Percentiles rank a stretch among this genome's conserved stretches.
Evolutionary conservation across 257 asterid species (phyloP).

Genomic region (Oldenlandia corymbosa): DNA sequence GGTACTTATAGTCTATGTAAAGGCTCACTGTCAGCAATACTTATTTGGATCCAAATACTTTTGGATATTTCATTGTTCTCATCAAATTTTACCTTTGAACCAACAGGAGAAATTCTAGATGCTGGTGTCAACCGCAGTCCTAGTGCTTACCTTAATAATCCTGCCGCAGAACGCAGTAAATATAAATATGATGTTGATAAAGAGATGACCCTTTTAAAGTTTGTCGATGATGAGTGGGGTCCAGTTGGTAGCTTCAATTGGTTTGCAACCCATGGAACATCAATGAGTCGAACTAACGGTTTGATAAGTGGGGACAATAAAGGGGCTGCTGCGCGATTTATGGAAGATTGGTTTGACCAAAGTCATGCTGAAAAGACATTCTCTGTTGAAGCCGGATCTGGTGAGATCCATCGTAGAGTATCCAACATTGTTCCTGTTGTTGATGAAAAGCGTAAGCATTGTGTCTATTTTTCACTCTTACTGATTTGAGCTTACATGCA

Average conservation of each 20-base stretch:
- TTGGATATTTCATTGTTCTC: conserved; percentile 10
- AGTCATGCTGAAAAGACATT: conserved; percentile 29
- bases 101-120: conserved; percentile 82
- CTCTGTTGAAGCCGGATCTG: conserved; percentile 20
- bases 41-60: conserved; percentile 3
- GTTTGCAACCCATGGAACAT: conserved; percentile 99
- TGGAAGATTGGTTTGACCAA: conserved; percentile 96
- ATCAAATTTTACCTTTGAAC: conserved; percentile 21
- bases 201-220: conserved; percentile 91
- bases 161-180: conserved; percentile 78
- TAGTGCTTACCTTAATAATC: conserved; percentile 90
- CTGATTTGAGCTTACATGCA: conserved; percentile 1
- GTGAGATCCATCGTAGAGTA: conserved; percentile 58
- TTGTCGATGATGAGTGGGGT: conserved; percentile 89
- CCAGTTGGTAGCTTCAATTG: conserved; percentile 99
- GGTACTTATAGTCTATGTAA: too few relatives aligned
- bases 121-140: conserved; percentile 97
- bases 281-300: conserved; percentile 94
- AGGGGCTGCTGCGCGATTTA: conserved; percentile 97
- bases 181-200: conserved; percentile 84
- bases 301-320: conserved; percentile 97
- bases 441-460: conserved; percentile 58
- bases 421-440: conserved; percentile 68
- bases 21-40: not conserved
- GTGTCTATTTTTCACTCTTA: conserved; percentile 10